A percentile compares a stretch with the other conserved stretches of the same genome.
Conservation (phyloP, 495 filamentous ascomycete genomes). For the Xylaria sp. region DNA sequence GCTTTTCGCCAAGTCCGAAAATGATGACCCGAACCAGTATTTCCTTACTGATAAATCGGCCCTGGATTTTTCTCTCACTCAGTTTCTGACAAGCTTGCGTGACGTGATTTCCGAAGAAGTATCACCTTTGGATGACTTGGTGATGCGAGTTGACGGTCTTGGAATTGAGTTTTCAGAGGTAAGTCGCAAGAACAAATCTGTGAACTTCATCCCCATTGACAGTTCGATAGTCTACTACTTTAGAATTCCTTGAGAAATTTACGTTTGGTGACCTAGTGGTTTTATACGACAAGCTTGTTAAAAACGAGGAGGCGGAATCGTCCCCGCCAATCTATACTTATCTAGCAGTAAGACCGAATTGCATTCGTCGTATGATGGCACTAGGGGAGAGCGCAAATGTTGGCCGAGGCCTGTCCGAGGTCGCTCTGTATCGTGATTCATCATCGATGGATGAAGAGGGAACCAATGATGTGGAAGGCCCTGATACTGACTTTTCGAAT, state of each 20-base stretch:
- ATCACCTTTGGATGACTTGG: slow-evolving; percentile 69
- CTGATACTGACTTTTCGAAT: slow-evolving; percentile 26
- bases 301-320: slow-evolving; percentile 40
- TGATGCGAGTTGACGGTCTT: slow-evolving; percentile 70
- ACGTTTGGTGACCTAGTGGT: slow-evolving; percentile 46
- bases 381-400: slow-evolving; percentile 40
- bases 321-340: slow-evolving; percentile 37
- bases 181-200: slow-evolving; percentile 37
- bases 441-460: slow-evolving; percentile 29
- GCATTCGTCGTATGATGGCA: slow-evolving; percentile 41
- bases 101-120: slow-evolving; percentile 72
- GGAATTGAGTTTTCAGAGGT: slow-evolving; percentile 78
- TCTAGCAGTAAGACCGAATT: slow-evolving; percentile 42
- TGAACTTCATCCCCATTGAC: slow-evolving; percentile 27
- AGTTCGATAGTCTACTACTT: slow-evolving; percentile 34
- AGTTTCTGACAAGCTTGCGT: slow-evolving; percentile 70
- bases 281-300: slow-evolving; percentile 47
- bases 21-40: slow-evolving; percentile 71
- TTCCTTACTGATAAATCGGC: slow-evolving; percentile 74
- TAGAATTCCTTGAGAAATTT: slow-evolving; percentile 37
- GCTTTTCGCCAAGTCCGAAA: slow-evolving; percentile 70
- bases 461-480: slow-evolving; percentile 20
- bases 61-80: slow-evolving; percentile 61
- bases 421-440: slow-evolving; percentile 39
- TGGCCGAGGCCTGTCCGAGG: slow-evolving; percentile 41